Percentiles rank a stretch among this genome's conserved stretches.
Evolutionary conservation across 805 yeast genomes (phyloP).

Genomic region (Suhomyces tanzawaensis): DNA sequence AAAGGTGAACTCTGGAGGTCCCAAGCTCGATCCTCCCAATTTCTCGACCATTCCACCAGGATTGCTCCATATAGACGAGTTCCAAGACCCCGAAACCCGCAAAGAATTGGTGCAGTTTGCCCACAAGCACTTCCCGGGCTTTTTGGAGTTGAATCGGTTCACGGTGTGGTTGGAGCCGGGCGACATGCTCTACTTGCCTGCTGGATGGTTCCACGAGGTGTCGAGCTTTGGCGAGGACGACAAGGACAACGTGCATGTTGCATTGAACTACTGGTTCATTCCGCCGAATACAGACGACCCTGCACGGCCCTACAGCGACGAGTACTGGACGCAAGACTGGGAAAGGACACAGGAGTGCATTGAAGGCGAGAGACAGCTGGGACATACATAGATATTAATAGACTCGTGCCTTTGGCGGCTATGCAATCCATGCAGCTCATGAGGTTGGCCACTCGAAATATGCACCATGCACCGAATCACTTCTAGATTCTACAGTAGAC

Average conservation of each 20-base stretch:
- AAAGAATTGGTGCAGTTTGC: constrained; percentile 34
- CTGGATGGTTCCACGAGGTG: constrained; percentile 85
- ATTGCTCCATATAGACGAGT: constrained; percentile 57
- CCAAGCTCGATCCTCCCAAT: constrained; percentile 60
- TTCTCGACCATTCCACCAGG: constrained; percentile 65
- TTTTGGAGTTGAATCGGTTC: constrained; percentile 40
- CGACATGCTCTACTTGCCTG: constrained; percentile 66
- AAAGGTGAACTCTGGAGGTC: neutral
- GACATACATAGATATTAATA: too few relatives aligned
- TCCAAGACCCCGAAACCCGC: constrained; percentile 28
- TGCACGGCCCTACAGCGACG: constrained; percentile 43
- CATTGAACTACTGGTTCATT: constrained; percentile 72
- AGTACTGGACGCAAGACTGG: constrained; percentile 56
- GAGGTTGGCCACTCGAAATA: too few relatives aligned
- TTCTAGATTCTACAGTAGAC: too few relatives aligned
- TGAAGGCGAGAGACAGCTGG: too few relatives aligned
- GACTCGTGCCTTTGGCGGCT: too few relatives aligned
- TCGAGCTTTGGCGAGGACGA: constrained; percentile 51
- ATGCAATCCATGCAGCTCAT: too few relatives aligned
- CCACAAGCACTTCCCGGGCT: constrained; percentile 46
- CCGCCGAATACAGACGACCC: constrained; percentile 50
- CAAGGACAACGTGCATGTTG: constrained; percentile 46
- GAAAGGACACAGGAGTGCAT: constrained; percentile 37
- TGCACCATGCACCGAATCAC: too few relatives aligned
- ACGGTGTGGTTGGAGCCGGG: constrained; percentile 57